Percentiles rank a stretch among this genome's conserved stretches.
These are phyloP conservation scores for Medicago lupulina DNA, from an alignment of 306 rosid genomes.

Conservation along the genomic window DNA sequence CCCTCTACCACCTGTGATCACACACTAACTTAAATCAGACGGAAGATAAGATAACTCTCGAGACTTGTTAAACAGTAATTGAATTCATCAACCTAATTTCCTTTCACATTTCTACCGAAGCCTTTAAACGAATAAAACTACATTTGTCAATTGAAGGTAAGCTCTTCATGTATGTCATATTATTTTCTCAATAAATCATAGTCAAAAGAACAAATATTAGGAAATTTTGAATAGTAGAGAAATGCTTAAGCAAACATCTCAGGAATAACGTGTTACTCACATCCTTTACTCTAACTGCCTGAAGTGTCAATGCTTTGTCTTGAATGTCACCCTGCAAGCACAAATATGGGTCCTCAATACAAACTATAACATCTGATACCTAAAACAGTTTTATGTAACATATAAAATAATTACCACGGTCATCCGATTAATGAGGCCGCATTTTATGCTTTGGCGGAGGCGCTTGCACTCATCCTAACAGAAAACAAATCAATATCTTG, in stretches of 20 bases:
- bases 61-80: not conserved
- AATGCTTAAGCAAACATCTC: not conserved
- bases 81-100: conserved; percentile 15
- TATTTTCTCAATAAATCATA: not conserved
- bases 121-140: not conserved
- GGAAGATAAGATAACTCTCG: conserved; percentile 1
- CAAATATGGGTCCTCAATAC: conserved; percentile 46
- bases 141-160: conserved; percentile 18
- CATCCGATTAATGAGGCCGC: conserved; percentile 87
- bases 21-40: conserved; percentile 8
- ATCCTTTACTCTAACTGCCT: conserved; percentile 94
- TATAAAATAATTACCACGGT: conserved; percentile 73
- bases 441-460: conserved; percentile 95
- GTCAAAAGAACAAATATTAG: not conserved
- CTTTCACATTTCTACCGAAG: conserved; percentile 15
- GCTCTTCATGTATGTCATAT: conserved; percentile 12
- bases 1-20: conserved; percentile 7
- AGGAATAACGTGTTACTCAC: conserved; percentile 58
- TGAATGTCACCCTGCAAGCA: conserved; percentile 88
- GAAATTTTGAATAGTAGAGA: too few species aligned
- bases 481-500: conserved; percentile 33
- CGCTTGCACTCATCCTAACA: conserved; percentile 98
- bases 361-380: conserved; percentile 14
- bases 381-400: conserved; percentile 36
- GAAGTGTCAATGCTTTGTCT: conserved; percentile 81